A percentile compares a stretch with the other conserved stretches of the same genome.
Evolutionary conservation across 352 stramenopile genomes (phyloP).

Genomic region (Elongisporangium undulatum): DNA sequence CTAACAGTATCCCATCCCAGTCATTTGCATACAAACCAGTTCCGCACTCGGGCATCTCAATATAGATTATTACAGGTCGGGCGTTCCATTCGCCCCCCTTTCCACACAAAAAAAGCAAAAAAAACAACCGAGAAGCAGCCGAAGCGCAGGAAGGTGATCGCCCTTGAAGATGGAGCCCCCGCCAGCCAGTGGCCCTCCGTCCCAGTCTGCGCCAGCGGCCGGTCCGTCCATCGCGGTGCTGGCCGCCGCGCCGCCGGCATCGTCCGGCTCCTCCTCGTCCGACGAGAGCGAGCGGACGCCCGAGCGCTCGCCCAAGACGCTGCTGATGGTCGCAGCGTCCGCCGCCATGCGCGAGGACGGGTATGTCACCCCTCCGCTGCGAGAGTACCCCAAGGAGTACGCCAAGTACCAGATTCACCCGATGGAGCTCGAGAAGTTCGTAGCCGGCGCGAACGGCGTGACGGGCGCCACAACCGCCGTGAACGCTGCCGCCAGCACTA

Average conservation of each 20-base stretch:
- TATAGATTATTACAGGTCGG: background rate
- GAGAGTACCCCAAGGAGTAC: constrained; percentile 18
- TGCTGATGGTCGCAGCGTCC: constrained; percentile 1
- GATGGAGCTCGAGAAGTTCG: constrained; percentile 6
- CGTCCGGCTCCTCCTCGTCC: background rate
- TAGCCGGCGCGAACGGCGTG: constrained; percentile 5
- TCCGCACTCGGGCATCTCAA: background rate
- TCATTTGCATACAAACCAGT: background rate
- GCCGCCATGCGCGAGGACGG: constrained; percentile 5
- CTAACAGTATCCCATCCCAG: constrained; percentile 1
- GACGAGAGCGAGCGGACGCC: background rate
- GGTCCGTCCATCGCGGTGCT: background rate
- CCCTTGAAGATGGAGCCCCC: background rate
- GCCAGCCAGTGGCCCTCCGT: background rate
- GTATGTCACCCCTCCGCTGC: constrained; percentile 18
- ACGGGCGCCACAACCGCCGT: background rate
- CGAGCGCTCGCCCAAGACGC: background rate
- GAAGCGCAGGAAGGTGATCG: background rate
- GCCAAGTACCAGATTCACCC: constrained; percentile 15
- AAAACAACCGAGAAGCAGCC: background rate
- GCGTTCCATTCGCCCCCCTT: background rate
- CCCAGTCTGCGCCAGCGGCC: background rate
- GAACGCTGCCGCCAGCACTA: background rate
- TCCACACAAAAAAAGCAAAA: background rate
- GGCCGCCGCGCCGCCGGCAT: background rate